Evolutionary conservation across 768 basidiomycete species (phyloP), one percentile per base, ranked within the genome.

Genomic region (Boletus barrowsii): DNA sequence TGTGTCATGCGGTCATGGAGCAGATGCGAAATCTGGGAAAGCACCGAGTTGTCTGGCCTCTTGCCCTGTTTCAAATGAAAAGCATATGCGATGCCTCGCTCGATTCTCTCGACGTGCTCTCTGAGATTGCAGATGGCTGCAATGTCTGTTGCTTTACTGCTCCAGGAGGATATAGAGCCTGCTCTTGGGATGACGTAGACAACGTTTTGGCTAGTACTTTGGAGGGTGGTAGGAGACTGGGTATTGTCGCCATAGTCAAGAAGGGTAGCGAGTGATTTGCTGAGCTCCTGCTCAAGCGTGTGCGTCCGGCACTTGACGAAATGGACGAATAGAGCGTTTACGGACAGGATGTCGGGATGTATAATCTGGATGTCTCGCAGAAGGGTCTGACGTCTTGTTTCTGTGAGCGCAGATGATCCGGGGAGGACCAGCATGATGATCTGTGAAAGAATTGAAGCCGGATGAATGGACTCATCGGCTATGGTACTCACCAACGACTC

Each of bases 1-100:
- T 98, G 94, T 0, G 95, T 98, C 97, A 99, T 99, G 42, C 96
- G 87, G 72, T 99, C 97, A 72, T 97, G 90, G 32, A 98, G 79
- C 50, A 88, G 75, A 56, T 85, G 80, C 1, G 86, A 76, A 55
- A 93, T 82, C 2, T 66, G 58, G n/a, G 71, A 68, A 35, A 94
- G 61, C 29, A 82, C 73, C 0, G 75, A 65, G 18, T 76, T 64
- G 13, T 76, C 73, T 49, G 91, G 68, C 10, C 55, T 55, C 8
- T 73, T 61, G 13, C 65, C 70, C 42, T 75, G 72, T 14, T 73
- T 57, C 9, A 79, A 76, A 32, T 77, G 74, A 69, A 97, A 77
- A 49, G 81, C 76, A 62, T 86, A 92, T 6, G 79, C 83, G 18
- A 84, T 61, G 4, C 96, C 95, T 18, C 97, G 83, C 69, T 99